phyloP scores from a whole-genome alignment of 345 rosid species.

The Corchorus olitorius region DNA sequence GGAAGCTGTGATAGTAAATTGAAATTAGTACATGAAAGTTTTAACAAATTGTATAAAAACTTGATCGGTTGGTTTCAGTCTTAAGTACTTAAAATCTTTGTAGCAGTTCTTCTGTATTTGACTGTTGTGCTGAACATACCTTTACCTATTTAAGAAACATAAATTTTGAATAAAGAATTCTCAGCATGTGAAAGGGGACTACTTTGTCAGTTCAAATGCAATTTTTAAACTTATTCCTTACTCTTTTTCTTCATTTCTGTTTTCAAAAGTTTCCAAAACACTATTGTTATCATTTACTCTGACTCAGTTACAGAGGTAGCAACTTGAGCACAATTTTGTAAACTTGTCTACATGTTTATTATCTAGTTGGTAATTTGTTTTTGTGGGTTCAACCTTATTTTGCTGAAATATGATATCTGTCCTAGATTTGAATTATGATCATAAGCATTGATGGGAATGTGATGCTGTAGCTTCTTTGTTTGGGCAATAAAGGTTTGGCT shows the following conservation, averaged over 20 bases:
- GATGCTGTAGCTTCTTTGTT: not conserved
- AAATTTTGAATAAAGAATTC: not conserved
- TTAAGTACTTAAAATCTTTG: not conserved
- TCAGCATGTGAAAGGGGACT: not conserved
- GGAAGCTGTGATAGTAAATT: not conserved
- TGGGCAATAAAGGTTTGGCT: not conserved
- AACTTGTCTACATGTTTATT: not conserved
- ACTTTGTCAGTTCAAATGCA: not conserved
- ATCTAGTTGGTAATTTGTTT: not conserved
- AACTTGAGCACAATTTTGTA: not conserved
- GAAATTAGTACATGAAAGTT: not conserved
- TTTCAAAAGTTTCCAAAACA: not conserved
- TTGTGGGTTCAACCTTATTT: constrained; percentile 1
- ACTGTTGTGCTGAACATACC: not conserved
- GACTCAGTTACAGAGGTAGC: not conserved
- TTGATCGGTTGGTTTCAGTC: not conserved
- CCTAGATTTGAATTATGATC: constrained; percentile 14
- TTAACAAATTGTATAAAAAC: not conserved
- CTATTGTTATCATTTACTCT: too few relatives aligned
- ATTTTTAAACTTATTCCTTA: not conserved
- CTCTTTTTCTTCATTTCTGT: not conserved
- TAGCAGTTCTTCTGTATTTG: not conserved
- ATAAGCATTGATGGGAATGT: not conserved
- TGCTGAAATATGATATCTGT: not conserved
- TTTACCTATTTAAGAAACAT: constrained; percentile 4